These are phyloP conservation scores for Populus tremula DNA, from an alignment of 345 rosid species.

Conservation along the genomic window DNA sequence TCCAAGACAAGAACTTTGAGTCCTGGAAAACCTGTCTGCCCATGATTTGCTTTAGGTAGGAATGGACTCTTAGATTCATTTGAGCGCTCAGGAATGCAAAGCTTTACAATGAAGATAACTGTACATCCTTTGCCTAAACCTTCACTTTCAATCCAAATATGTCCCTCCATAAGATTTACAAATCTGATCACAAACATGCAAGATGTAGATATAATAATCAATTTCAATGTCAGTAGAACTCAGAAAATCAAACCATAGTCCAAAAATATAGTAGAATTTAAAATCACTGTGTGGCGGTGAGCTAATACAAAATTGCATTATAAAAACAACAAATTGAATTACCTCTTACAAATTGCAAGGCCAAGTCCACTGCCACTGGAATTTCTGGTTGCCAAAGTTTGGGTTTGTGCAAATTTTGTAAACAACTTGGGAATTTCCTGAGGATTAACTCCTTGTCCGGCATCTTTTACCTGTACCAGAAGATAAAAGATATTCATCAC, in stretches of 20 bases:
- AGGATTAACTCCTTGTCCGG: slow-evolving; percentile 77
- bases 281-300: not conserved
- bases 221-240: not conserved
- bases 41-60: slow-evolving; percentile 43
- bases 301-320: not conserved
- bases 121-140: slow-evolving; percentile 95
- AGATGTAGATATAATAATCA: slow-evolving; percentile 2
- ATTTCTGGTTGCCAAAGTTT: slow-evolving; percentile 57
- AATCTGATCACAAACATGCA: slow-evolving; percentile 52
- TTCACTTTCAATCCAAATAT: slow-evolving; percentile 94
- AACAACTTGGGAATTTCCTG: slow-evolving; percentile 85
- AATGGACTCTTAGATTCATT: slow-evolving; percentile 53
- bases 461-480: slow-evolving; percentile 77
- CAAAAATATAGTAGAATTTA: not conserved
- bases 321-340: not conserved
- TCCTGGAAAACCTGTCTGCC: slow-evolving; percentile 61
- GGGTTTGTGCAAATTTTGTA: slow-evolving; percentile 87
- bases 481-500: slow-evolving; percentile 10
- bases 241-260: not conserved
- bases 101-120: slow-evolving; percentile 75
- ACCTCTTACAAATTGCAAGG: slow-evolving; percentile 98
- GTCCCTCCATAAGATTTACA: slow-evolving; percentile 95
- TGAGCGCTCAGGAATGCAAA: slow-evolving; percentile 50
- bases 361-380: slow-evolving; percentile 94
- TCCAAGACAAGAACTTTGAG: slow-evolving; percentile 96